Conservation (phyloP, 1,284 basidiomycete genomes). For the Coriolopsis trogii region DNA sequence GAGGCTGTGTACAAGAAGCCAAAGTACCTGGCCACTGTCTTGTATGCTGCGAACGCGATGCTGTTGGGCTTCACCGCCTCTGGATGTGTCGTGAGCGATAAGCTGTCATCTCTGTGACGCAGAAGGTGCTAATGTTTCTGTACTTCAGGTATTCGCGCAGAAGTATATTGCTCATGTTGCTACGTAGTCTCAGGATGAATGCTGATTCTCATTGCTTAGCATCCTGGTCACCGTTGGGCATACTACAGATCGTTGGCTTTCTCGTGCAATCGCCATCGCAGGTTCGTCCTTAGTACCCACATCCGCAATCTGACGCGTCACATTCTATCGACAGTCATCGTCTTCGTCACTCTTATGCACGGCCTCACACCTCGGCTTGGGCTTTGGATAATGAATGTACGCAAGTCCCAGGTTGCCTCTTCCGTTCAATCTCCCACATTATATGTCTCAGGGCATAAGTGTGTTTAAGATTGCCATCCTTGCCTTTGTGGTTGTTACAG, state of each 20-base stretch:
- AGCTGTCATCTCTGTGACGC: no score
- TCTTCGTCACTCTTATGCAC: conserved; percentile 26
- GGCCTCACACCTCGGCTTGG: conserved; percentile 31
- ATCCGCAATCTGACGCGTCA: not conserved
- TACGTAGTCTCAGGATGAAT: not conserved
- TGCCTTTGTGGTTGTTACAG: conserved; percentile 51
- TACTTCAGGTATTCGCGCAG: conserved; percentile 36
- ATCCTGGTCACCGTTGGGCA: conserved; percentile 51
- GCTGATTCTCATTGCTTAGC: conserved; percentile 30
- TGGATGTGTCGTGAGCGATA: conserved; percentile 64
- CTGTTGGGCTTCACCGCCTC: conserved; percentile 62
- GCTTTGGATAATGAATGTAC: conserved; percentile 33
- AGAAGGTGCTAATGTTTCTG: not conserved
- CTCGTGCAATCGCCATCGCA: conserved; percentile 59
- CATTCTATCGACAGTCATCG: conserved; percentile 22
- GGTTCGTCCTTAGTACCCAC: conserved; percentile 34
- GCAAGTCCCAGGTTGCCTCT: not conserved
- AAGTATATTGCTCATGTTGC: conserved; percentile 13
- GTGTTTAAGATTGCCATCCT: conserved; percentile 66
- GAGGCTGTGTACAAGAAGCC: conserved; percentile 71
- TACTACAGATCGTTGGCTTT: conserved; percentile 47
- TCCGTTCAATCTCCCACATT: not conserved
- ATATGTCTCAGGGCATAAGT: conserved; percentile 43
- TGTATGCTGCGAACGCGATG: conserved; percentile 62
- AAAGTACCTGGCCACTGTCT: conserved; percentile 59